A percentile compares a stretch with the other conserved stretches of the same genome.
phyloP scores from a whole-genome alignment of 352 stramenopile species.

The Pythium utonaiense region DNA sequence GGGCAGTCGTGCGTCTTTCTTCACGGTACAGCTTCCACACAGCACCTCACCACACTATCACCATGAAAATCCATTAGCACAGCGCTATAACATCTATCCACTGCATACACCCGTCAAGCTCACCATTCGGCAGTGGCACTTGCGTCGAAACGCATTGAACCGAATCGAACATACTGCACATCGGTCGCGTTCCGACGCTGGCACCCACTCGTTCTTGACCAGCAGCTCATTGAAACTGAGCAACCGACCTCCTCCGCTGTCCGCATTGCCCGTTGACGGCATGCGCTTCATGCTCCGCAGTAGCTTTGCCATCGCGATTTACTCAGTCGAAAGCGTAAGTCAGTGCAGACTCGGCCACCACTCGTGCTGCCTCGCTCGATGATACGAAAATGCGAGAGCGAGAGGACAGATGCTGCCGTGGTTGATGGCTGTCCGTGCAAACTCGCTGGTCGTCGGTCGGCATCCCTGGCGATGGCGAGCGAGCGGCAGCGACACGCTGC shows the following conservation, averaged over 20 bases:
- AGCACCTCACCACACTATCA: slow-evolving; percentile 18
- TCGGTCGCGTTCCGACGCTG: slow-evolving; percentile 4
- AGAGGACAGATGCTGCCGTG: not conserved
- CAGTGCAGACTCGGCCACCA: no score
- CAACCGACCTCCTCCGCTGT: not conserved
- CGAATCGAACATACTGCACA: slow-evolving; percentile 10
- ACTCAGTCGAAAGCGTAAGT: no score
- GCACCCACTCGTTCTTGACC: slow-evolving; percentile 19
- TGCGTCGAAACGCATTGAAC: slow-evolving; percentile 13
- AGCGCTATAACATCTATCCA: not conserved
- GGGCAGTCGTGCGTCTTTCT: slow-evolving; percentile 9
- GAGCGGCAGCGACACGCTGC: slow-evolving; percentile 8
- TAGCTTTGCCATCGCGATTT: not conserved
- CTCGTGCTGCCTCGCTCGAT: not conserved
- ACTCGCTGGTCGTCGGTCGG: not conserved
- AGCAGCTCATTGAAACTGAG: slow-evolving; percentile 16
- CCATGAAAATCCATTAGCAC: not conserved
- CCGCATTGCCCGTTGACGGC: not conserved
- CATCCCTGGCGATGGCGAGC: not conserved
- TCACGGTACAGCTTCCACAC: slow-evolving; percentile 16
- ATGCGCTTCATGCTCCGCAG: not conserved
- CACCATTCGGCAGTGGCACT: slow-evolving; percentile 22
- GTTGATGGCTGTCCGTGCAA: not conserved
- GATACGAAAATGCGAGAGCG: not conserved
- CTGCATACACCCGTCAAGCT: not conserved